Evolutionary conservation across 1,139 yeast genomes (phyloP).

Genomic region (Geotrichum candidum): DNA sequence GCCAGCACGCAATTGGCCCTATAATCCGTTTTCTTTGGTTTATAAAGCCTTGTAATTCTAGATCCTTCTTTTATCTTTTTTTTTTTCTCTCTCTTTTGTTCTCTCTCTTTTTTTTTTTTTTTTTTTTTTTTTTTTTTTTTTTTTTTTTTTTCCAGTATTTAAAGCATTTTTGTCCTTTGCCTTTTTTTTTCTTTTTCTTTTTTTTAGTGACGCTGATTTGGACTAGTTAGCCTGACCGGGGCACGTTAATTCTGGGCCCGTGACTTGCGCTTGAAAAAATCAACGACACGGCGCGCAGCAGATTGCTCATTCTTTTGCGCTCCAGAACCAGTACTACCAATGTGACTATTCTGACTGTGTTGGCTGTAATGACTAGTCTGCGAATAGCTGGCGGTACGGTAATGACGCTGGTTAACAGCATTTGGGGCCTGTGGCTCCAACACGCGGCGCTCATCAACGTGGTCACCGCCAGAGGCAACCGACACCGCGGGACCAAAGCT

Average conservation of each 20-base stretch:
- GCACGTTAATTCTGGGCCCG: not conserved
- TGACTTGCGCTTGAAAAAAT: conserved; percentile 32
- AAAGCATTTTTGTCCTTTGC: not conserved
- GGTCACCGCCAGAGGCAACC: not conserved
- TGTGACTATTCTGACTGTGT: not conserved
- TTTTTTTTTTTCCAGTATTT: no score
- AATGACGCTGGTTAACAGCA: conserved; percentile 25
- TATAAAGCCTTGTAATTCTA: no score
- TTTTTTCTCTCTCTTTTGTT: no score
- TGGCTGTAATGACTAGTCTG: not conserved
- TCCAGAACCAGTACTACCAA: not conserved
- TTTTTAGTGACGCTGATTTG: not conserved
- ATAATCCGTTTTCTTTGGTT: no score
- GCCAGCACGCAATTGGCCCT: no score
- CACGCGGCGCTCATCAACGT: conserved; percentile 1
- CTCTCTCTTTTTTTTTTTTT: no score
- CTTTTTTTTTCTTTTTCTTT: no score
- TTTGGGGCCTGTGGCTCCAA: conserved; percentile 25
- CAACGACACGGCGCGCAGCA: conserved; percentile 33
- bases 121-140: no score
- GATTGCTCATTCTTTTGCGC: not conserved
- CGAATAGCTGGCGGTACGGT: conserved; percentile 16
- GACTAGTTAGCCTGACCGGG: not conserved
- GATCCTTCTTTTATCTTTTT: no score
- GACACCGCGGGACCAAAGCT: not conserved